Percentiles rank a stretch among this genome's conserved stretches.
These are phyloP conservation scores for Grigorovia jiainica DNA, from an alignment of 805 yeast species.

Conservation along the genomic window DNA sequence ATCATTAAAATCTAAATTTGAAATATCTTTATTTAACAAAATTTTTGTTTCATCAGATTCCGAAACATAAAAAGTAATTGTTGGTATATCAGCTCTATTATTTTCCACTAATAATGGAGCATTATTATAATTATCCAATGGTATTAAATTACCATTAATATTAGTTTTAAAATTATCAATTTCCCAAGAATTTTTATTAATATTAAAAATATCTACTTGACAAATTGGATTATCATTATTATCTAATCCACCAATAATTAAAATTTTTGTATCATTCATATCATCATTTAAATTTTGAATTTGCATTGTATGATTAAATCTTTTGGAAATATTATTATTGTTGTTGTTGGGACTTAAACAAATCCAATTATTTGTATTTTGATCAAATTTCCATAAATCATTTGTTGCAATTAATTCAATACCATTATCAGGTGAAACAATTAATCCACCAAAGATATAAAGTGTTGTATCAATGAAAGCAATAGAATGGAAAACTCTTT, in stretches of 20 bases:
- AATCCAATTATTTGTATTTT: constrained; percentile 44
- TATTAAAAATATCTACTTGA: constrained; percentile 25
- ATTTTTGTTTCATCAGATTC: not conserved
- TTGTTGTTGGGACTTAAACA: constrained; percentile 32
- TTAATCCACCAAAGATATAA: constrained; percentile 59
- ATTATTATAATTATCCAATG: constrained; percentile 14
- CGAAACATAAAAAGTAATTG: constrained; percentile 15
- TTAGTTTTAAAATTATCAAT: constrained; percentile 15
- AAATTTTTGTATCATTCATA: constrained; percentile 22
- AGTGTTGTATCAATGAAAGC: constrained; percentile 40
- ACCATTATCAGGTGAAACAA: constrained; percentile 29
- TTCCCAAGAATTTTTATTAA: constrained; percentile 26
- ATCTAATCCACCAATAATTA: constrained; percentile 28
- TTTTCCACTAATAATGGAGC: constrained; percentile 19
- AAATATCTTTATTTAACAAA: not conserved
- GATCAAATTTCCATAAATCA: constrained; percentile 62
- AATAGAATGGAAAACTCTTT: constrained; percentile 52
- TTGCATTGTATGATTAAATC: constrained; percentile 48
- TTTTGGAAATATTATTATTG: constrained; percentile 28
- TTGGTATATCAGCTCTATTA: constrained; percentile 19
- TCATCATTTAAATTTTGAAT: constrained; percentile 22
- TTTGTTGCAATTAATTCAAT: constrained; percentile 39
- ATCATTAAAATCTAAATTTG: not conserved
- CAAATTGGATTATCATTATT: constrained; percentile 24
- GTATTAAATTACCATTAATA: constrained; percentile 14